Base-by-base conservation (phyloP, 352 stramenopile species). In the Saprolegnia parasitica region DNA sequence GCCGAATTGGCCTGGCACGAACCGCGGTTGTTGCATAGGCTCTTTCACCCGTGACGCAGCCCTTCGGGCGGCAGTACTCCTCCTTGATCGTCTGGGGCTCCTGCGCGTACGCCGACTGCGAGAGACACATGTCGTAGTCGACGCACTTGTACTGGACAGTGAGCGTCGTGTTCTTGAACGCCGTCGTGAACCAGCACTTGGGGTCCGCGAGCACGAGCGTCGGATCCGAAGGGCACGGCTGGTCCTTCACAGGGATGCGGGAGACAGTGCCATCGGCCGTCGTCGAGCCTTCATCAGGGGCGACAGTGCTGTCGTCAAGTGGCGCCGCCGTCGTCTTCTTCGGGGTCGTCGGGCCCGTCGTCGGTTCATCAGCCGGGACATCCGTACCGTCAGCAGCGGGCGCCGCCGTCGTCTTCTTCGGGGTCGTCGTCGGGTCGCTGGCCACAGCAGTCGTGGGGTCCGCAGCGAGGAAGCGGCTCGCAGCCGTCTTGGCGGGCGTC, bases 1-100 rank as follows among this genome's bases (percentile, higher is more conserved):
- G 21, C 18, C 21, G 52, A 56, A 18, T 61, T 70, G 16, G 45
- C 20, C 78, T 84, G 29, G 76, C 84, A 90, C 4, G 82, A 89
- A 21, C 82, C 82, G 62, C 88, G 82, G 73, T 90, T 81, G 32
- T 80, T 88, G 54, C 68, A 73, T 5, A 73, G 15, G 15, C 39
- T 16, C n/a, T 52, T 54, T 71, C 60, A 37, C 60, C 64, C 13
- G 47, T 40, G 0, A 64, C 68, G 47, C 68, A 73, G 5, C 24
- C 47, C n/a, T 58, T 56, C 0, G 57, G 56, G 21, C 54, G 57
- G 64, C 68, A 73, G 47, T 64, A 70, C 20, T 18, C 26, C 35
- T 70, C 63, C 49, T 60, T 62, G 40, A 24, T 46, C 26, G 18
- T 47, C 26, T 60, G 32, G 0, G 49, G 9, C 18, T 35, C 63